These are phyloP conservation scores for Chamaecyparis obtusa DNA, from an alignment of 75 land plant species.

Conservation along the genomic window DNA sequence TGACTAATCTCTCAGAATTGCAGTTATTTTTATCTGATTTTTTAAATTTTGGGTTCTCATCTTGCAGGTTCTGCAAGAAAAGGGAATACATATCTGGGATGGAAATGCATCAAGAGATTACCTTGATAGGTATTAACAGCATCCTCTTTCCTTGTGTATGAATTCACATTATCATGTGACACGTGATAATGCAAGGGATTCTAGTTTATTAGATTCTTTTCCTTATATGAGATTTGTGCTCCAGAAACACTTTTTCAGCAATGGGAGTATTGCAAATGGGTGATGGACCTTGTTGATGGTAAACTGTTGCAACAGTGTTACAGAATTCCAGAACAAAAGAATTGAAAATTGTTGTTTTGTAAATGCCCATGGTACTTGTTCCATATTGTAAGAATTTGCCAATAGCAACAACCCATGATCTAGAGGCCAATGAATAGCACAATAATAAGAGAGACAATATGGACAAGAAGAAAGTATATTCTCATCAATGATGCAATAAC, in stretches of 20 bases:
- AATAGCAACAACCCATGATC: too few species aligned
- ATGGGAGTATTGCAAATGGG: background rate
- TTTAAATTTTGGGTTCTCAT: background rate
- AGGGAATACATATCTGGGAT: slow-evolving; percentile 95
- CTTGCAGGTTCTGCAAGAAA: slow-evolving; percentile 81
- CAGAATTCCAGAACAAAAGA: background rate
- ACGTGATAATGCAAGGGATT: background rate
- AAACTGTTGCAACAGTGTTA: background rate
- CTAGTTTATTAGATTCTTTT: background rate
- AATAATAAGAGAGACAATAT: too few species aligned
- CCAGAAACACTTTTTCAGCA: background rate
- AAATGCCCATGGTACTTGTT: background rate
- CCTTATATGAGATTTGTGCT: background rate
- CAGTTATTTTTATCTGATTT: background rate
- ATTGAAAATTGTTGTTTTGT: background rate
- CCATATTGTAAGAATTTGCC: too few species aligned
- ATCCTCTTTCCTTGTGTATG: background rate
- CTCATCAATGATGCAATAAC: too few species aligned
- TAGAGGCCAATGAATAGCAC: too few species aligned
- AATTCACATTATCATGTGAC: background rate
- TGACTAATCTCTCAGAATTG: background rate
- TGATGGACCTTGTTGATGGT: background rate
- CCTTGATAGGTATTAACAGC: slow-evolving; percentile 60
- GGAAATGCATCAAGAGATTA: slow-evolving; percentile 95
- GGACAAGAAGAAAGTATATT: too few species aligned